Evolutionary conservation across 2,329 filamentous ascomycete species (phyloP).

Genomic region (Cercospora sp.): DNA sequence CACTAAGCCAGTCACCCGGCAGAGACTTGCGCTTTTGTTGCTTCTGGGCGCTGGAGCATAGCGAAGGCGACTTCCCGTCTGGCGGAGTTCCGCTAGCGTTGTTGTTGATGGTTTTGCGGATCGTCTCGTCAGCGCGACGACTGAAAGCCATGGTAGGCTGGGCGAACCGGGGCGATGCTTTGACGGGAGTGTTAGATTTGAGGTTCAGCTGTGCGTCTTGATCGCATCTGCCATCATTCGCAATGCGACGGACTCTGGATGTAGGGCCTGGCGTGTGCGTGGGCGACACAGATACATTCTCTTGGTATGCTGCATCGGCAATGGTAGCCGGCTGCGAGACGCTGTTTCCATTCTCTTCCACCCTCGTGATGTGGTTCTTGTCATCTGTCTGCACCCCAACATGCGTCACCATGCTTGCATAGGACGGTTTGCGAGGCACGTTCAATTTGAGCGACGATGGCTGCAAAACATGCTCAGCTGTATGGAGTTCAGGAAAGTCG

Average conservation of each 20-base stretch:
- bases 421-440: constrained; percentile 14
- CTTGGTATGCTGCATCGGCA: background rate
- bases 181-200: background rate
- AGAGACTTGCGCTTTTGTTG: constrained; percentile 31
- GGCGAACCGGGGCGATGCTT: constrained; percentile 32
- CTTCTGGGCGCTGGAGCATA: constrained; percentile 25
- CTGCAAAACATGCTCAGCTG: background rate
- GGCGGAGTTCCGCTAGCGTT: constrained; percentile 15
- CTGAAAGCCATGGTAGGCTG: constrained; percentile 35
- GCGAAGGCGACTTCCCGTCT: constrained; percentile 23
- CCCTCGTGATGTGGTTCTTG: background rate
- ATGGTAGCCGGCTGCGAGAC: background rate
- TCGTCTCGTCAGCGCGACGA: constrained; percentile 29
- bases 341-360: background rate
- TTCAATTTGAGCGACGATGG: background rate
- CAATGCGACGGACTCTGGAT: background rate
- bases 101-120: constrained; percentile 26
- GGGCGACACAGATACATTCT: background rate
- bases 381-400: background rate
- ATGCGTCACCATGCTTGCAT: constrained; percentile 20
- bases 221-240: background rate
- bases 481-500: constrained; percentile 26
- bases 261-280: background rate
- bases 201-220: background rate
- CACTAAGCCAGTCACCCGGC: constrained; percentile 32